Evolutionary conservation across 23 red algal genomes (phyloP), one percentile per base, ranked within the genome.

Genomic region (Agarophyton chilense): DNA sequence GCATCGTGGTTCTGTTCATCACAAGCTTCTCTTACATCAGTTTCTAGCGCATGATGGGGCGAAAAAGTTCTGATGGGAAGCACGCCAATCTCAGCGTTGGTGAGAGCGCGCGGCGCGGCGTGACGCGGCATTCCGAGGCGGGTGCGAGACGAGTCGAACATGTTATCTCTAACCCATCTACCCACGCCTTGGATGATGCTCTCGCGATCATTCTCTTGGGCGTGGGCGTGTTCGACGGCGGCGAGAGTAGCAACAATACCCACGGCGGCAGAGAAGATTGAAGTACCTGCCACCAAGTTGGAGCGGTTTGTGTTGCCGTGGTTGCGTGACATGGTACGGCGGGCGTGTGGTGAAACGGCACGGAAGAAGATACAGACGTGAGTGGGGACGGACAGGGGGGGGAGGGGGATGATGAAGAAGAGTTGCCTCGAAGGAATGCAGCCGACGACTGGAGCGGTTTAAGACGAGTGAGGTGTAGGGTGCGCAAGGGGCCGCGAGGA

Each of bases 151-250:
- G 50, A 21, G 24, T 89, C 85, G 34, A 89, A 22, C 11, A 89
- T 49, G 43, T 41, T 71, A 24, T 89, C 85, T 22, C 85, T 70
- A 63, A 89, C n/a, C 85, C 85, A 89, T 32, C 85, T 68, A 1
- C 63, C 44, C 21, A 89, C 67, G 68, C 85, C 85, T 26, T 89
- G 71, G 2, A 89, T 66, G 16, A 89, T 41, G 43, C 85, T 89
- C 67, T 89, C 85, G 53, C 85, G 67, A 52, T 89, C 63, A 36
- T 89, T 39, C 53, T 89, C 52, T n/a, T 61, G 85, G 3, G 85
- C 85, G 24, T 89, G 85, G 38, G 85, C 72, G 85, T 89, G 85
- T 32, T 89, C 85, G 21, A 79, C 72, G 10, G 60, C 85, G 41
- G 71, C 85, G 19, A 89, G 72, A 9, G 66, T 71, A n/a, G 60